These are phyloP conservation scores for Stagonosporopsis vannaccii DNA, from an alignment of 2,329 filamentous ascomycete species.

Conservation along the genomic window DNA sequence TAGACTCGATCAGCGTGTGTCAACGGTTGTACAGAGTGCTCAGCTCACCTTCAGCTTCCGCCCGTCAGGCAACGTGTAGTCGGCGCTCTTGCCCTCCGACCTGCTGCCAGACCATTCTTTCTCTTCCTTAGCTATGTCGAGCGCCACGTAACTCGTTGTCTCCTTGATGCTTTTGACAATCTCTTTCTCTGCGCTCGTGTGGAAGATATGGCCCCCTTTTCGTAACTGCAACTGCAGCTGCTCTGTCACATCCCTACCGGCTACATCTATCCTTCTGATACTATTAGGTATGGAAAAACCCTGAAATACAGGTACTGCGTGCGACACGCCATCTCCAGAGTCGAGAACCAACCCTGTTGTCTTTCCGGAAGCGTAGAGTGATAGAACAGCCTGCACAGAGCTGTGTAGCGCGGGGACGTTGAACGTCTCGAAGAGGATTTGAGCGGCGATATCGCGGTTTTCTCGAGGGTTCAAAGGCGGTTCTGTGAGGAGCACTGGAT, in stretches of 20 bases:
- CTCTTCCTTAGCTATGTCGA: constrained; percentile 91
- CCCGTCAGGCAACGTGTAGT: constrained; percentile 91
- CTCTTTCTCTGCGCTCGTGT: constrained; percentile 98
- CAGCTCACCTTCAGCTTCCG: constrained; percentile 81
- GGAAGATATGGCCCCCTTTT: constrained; percentile 93
- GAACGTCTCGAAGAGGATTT: constrained; percentile 98
- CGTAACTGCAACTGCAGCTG: constrained; percentile 88
- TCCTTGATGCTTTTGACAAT: constrained; percentile 98
- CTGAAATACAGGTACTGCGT: constrained; percentile 96
- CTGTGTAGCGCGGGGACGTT: constrained; percentile 97
- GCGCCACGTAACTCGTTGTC: constrained; percentile 87
- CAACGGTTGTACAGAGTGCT: constrained; percentile 11
- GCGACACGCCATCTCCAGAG: constrained; percentile 93
- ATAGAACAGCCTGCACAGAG: constrained; percentile 95
- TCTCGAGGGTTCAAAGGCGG: constrained; percentile 92
- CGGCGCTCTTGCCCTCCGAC: constrained; percentile 78
- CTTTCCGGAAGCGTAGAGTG: constrained; percentile 92
- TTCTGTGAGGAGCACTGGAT: constrained; percentile 95
- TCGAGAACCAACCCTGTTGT: constrained; percentile 97
- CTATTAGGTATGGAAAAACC: constrained; percentile 96
- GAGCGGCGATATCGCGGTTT: constrained; percentile 94
- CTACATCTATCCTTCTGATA: constrained; percentile 94
- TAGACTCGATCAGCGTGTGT: constrained; percentile 51
- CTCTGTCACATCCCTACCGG: constrained; percentile 94
- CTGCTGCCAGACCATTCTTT: constrained; percentile 90